phyloP scores from a whole-genome alignment of 2,329 filamentous ascomycete species.

The Cordyceps tenuipes region DNA sequence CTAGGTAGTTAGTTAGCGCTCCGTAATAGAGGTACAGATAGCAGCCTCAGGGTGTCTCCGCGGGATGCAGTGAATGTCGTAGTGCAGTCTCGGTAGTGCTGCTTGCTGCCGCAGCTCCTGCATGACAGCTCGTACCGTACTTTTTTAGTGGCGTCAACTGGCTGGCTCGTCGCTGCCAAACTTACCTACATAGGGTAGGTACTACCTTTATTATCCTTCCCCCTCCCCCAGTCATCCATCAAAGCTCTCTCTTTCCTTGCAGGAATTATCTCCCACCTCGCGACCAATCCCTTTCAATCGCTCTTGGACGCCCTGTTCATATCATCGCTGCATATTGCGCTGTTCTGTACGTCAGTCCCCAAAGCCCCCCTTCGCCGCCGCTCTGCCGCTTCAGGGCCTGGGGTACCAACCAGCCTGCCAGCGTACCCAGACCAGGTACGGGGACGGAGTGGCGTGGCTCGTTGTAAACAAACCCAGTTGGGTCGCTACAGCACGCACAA shows the following conservation, averaged over 20 bases:
- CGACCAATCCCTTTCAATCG: not conserved
- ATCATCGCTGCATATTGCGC: not conserved
- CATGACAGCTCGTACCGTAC: not conserved
- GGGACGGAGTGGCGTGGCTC: not conserved
- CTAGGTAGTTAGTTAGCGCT: not conserved
- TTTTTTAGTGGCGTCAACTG: not conserved
- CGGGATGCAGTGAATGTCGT: not conserved
- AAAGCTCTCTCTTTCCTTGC: not conserved
- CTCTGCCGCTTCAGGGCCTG: not conserved
- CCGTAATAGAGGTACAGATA: not conserved
- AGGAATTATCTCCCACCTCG: not conserved
- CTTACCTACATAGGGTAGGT: too few relatives aligned
- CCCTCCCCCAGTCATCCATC: not conserved
- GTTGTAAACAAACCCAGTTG: slow-evolving; percentile 11
- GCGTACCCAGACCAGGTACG: too few relatives aligned
- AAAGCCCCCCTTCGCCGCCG: not conserved
- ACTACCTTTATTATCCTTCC: not conserved
- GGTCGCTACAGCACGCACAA: slow-evolving; percentile 5
- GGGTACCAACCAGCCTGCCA: not conserved
- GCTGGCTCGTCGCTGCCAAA: not conserved
- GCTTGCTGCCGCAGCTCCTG: not conserved
- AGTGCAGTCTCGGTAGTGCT: not conserved
- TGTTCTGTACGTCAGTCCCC: not conserved
- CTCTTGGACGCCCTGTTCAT: not conserved
- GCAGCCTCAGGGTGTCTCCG: not conserved